Conservation (phyloP, 352 stramenopile genomes). For the Elongisporangium anandrum region DNA sequence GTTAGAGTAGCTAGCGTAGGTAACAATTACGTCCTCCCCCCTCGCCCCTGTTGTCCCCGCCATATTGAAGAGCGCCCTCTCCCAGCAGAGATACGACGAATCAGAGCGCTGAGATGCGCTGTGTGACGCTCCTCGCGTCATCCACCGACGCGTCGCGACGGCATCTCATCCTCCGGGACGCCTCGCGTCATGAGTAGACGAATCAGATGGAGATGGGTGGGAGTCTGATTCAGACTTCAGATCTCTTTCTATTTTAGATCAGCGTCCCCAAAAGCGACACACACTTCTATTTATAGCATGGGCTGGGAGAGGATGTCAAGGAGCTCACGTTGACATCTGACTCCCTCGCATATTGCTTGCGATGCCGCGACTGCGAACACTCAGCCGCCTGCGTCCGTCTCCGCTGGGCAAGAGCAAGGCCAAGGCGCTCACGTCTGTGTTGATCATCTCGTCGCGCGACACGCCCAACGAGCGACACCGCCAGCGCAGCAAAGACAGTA, state of each 20-base stretch:
- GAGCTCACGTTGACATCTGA: neutral
- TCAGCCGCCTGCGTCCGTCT: neutral
- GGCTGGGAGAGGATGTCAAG: too few relatives aligned
- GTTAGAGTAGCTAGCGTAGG: constrained; percentile 9
- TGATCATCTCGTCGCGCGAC: neutral
- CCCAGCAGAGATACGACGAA: neutral
- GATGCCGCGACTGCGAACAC: neutral
- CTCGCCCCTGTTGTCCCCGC: neutral
- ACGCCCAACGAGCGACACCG: neutral
- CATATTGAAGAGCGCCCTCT: constrained; percentile 2
- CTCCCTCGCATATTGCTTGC: neutral
- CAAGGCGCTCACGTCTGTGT: neutral
- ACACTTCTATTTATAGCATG: too few relatives aligned
- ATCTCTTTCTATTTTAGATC: too few relatives aligned
- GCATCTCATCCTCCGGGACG: neutral
- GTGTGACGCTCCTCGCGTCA: neutral
- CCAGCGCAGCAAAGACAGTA: neutral
- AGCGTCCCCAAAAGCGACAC: too few relatives aligned
- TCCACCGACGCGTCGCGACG: neutral
- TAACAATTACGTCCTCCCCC: neutral
- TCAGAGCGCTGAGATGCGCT: neutral
- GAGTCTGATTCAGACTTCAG: neutral
- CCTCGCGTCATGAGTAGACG: neutral
- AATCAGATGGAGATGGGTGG: neutral
- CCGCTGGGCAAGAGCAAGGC: neutral